These are phyloP conservation scores for Colletotrichum sp. DNA, from an alignment of 2,329 filamentous ascomycete genomes.

Conservation along the genomic window DNA sequence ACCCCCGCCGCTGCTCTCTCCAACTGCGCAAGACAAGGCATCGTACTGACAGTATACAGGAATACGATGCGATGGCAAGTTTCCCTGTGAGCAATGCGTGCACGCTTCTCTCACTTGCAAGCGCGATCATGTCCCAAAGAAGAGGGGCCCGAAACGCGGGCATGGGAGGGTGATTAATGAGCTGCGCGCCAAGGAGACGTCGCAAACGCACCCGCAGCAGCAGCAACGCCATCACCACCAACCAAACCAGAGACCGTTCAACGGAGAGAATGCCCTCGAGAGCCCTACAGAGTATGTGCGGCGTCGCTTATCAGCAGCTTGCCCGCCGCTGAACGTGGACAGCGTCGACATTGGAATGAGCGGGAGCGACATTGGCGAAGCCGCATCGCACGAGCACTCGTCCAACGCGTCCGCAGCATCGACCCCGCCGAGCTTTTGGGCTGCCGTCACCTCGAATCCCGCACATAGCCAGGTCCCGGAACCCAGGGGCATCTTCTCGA, in stretches of 20 bases:
- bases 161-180: slow-evolving; percentile 68
- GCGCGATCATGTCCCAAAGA: slow-evolving; percentile 68
- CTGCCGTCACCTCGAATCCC: slow-evolving; percentile 31
- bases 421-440: slow-evolving; percentile 32
- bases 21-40: neutral
- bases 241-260: slow-evolving; percentile 1
- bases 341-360: slow-evolving; percentile 19
- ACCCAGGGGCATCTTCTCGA: slow-evolving; percentile 42
- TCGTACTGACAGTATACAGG: slow-evolving; percentile 29
- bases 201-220: slow-evolving; percentile 39
- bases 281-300: slow-evolving; percentile 38
- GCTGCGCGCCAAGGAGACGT: slow-evolving; percentile 54
- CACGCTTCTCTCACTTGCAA: slow-evolving; percentile 66
- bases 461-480: slow-evolving; percentile 31
- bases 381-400: slow-evolving; percentile 5
- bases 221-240: slow-evolving; percentile 32
- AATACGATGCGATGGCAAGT: slow-evolving; percentile 49
- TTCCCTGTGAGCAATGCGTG: slow-evolving; percentile 65
- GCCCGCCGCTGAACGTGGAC: slow-evolving; percentile 23
- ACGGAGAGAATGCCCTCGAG: slow-evolving; percentile 25
- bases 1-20: neutral
- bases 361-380: slow-evolving; percentile 19
- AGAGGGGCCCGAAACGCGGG: slow-evolving; percentile 67
- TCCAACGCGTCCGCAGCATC: slow-evolving; percentile 27
- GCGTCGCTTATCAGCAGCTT: slow-evolving; percentile 21